Evolutionary conservation across 768 basidiomycete genomes (phyloP).

Genomic region (Lentinus tigrinus): DNA sequence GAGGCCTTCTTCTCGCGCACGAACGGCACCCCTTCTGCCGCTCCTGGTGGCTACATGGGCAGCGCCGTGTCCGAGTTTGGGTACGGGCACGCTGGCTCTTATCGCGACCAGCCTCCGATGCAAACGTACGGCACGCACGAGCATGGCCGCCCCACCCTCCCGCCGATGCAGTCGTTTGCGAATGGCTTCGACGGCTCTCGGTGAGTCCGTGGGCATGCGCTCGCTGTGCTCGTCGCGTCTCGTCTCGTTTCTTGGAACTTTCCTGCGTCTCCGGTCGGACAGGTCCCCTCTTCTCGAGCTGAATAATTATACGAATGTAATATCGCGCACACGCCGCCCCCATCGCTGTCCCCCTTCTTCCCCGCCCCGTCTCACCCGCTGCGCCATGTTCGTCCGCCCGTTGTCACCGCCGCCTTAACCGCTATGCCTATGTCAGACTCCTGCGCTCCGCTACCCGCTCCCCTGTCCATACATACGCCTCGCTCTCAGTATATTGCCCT

Average conservation of each 20-base stretch:
- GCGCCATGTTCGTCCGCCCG: background rate
- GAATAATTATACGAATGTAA: slow-evolving; percentile 9
- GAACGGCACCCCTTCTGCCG: background rate
- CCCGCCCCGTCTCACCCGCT: background rate
- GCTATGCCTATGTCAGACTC: background rate
- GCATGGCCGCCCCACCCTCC: background rate
- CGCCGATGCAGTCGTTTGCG: slow-evolving; percentile 4
- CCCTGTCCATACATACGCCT: background rate
- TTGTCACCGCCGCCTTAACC: too few relatives aligned
- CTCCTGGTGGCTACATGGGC: slow-evolving; percentile 4
- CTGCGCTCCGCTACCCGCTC: background rate
- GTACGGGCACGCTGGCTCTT: background rate
- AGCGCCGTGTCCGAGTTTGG: background rate
- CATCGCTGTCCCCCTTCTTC: background rate
- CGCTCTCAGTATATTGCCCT: background rate
- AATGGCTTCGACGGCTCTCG: slow-evolving; percentile 8
- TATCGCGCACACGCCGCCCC: background rate
- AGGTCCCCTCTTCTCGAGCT: background rate
- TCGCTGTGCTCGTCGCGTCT: background rate
- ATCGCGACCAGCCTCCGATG: slow-evolving; percentile 3
- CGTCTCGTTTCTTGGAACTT: background rate
- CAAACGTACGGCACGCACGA: background rate
- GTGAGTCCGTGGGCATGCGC: background rate
- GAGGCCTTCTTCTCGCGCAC: background rate
- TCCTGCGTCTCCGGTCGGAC: slow-evolving; percentile 1